Conservation (phyloP, 805 yeast genomes). For the Cyberlindnera mississippiensis region DNA sequence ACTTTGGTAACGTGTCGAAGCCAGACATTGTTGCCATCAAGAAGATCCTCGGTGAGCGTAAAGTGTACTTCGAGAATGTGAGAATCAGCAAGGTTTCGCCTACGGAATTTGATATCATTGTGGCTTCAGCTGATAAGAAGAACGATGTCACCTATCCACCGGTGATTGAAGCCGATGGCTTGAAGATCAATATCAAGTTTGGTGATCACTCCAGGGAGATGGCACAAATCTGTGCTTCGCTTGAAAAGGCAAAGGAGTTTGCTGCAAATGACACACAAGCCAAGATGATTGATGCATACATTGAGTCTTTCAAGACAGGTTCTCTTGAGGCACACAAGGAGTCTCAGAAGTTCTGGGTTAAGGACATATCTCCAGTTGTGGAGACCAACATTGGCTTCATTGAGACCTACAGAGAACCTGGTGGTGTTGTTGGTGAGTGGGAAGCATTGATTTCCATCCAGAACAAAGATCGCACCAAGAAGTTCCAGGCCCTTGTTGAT, state of each 20-base stretch:
- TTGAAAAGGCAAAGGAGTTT: constrained; percentile 52
- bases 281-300: constrained; percentile 62
- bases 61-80: constrained; percentile 76
- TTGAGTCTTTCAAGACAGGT: constrained; percentile 71
- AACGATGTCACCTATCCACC: constrained; percentile 56
- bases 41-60: constrained; percentile 55
- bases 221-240: constrained; percentile 48
- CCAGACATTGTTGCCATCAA: constrained; percentile 65
- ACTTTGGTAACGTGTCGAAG: constrained; percentile 51
- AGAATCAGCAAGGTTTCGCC: constrained; percentile 57
- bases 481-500: constrained; percentile 65
- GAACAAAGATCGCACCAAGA: constrained; percentile 79
- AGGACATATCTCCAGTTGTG: constrained; percentile 73
- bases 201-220: constrained; percentile 79
- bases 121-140: constrained; percentile 58
- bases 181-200: constrained; percentile 49
- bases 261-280: constrained; percentile 73
- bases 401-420: constrained; percentile 89
- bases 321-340: constrained; percentile 81
- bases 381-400: constrained; percentile 87
- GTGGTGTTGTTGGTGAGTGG: constrained; percentile 92
- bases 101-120: constrained; percentile 50
- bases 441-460: constrained; percentile 90
- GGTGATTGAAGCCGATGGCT: constrained; percentile 36
- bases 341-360: constrained; percentile 85